Evolutionary conservation across 306 rosid species (phyloP), one percentile per base, ranked within the genome.

Genomic region (Pterocarpus santalinus): DNA sequence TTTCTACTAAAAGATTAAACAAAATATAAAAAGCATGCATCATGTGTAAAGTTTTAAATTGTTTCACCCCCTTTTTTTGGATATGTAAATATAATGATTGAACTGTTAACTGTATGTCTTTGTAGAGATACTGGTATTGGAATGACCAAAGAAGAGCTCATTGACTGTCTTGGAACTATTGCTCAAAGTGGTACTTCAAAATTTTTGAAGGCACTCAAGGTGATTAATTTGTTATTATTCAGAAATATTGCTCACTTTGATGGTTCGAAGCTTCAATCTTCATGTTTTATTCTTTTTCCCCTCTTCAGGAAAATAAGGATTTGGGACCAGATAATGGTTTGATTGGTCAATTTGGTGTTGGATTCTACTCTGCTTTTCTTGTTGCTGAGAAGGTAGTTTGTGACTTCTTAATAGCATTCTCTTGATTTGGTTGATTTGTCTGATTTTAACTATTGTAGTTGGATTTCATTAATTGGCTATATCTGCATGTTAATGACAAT

Each of bases 131-230:
- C 98, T 82, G 99, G 99, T 65, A 92, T 96, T 86, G 98, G 99
- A 85, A 96, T 96, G 98, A 92, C 94, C 28, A 93, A 90, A 84
- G 97, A 96, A 65, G 87, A 84, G 84, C 98, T 96, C 38, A 87
- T 93, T 80, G 99, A 96, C 64, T 96, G 98, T 83, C 99, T 96
- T 77, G 99, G 99, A 84, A 96, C 99, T 72, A 96, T 93, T 80
- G 98, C 99, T 64, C 98, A 96, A 87, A 96, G 99, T 90, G 99
- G 99, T 17, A 96, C 99, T 72, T 96, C 98, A 73, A 96, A 91
- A 69, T 93, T 93, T 87, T 86, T 96, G 80, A 93, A 90, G 79
- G 99, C 99, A 3, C 86, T 96, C 11, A 96, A 96, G 99, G 99
- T 96, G 28, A 22, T 22, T 22, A 75, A 60, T 64, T 51, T 66